Evolutionary conservation across 164 flowering plant genomes (phyloP), one percentile per base, ranked within the genome.

Genomic region (Tetracentron sinense): DNA sequence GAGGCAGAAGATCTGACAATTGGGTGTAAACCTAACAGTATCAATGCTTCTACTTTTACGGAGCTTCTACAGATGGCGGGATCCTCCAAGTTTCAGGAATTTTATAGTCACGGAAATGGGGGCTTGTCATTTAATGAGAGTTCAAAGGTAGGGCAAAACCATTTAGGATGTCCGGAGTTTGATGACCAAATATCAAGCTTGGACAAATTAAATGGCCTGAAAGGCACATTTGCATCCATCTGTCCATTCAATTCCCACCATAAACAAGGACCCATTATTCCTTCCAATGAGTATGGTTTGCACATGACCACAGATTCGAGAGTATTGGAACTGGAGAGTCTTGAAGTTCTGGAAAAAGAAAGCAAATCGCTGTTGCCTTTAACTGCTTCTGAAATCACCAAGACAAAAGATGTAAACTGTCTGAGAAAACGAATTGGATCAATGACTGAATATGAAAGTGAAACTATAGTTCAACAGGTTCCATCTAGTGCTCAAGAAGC

Each of bases 1-100:
- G 87, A 84, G 70, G 74, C 69, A 65, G 88, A 82, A 60, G 82
- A 79, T 58, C 68, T 62, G 53, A 60, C 60, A 16, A 50, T 33
- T 4, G 19, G 64, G 4, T 58, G 56, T 64, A 72, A 54, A 52
- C 31, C 65, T 30, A 68, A 67, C 52, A 42, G 20, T 35, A 51
- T 52, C 26, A 51, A 50, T 8, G 47, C 60, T 23, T 21, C 63
- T 31, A 61, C 68, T 54, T 73, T 72, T 51, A 63, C 30, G 59
- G 66, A 73, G 60, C 65, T 66, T 42, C 53, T 56, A 51, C 76
- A 63, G 56, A 69, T 65, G 57, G 79, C 66, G n/a, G 68, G 64
- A 58, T 28, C 68, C 17, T 21, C 62, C 61, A 27, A 47, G 16
- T 67, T 66, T 50, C 71, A 75, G 54, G 82, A 81, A 56, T 56